A percentile compares a stretch with the other conserved stretches of the same genome.
These are phyloP conservation scores for Lolium perenne DNA, from an alignment of 176 grass and related monocot genomes.

Conservation along the genomic window DNA sequence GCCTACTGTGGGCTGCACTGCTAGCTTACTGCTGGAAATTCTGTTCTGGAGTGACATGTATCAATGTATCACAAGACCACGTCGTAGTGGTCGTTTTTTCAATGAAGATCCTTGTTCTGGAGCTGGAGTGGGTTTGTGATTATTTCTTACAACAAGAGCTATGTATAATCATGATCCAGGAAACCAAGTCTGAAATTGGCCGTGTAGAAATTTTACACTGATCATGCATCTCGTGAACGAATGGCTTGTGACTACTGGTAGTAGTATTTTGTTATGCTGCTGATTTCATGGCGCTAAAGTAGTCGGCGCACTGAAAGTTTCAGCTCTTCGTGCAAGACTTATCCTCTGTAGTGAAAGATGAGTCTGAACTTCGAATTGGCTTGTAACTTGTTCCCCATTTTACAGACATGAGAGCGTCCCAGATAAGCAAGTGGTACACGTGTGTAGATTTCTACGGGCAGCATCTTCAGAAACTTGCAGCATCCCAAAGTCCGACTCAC, in stretches of 20 bases:
- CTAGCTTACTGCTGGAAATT: background rate
- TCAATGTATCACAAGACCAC: background rate
- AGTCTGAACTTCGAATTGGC: background rate
- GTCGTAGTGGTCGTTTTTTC: background rate
- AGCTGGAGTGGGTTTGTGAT: background rate
- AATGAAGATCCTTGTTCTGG: background rate
- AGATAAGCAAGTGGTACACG: background rate
- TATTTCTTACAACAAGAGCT: background rate
- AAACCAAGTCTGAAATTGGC: background rate
- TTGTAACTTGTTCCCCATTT: background rate
- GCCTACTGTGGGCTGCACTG: no score
- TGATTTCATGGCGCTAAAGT: background rate
- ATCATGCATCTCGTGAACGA: background rate
- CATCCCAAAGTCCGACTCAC: background rate
- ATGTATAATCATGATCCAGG: background rate
- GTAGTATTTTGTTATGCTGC: no score
- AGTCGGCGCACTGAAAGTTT: background rate
- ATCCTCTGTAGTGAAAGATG: background rate
- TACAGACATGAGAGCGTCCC: background rate
- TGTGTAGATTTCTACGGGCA: background rate
- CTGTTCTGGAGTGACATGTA: conserved; percentile 2
- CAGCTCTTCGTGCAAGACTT: background rate
- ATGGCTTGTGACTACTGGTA: background rate
- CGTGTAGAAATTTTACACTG: background rate
- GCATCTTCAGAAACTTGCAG: background rate